Percentiles rank a stretch among this genome's conserved stretches.
Conservation (phyloP, 805 yeast species). For the Aciculoconidium aculeatum region DNA sequence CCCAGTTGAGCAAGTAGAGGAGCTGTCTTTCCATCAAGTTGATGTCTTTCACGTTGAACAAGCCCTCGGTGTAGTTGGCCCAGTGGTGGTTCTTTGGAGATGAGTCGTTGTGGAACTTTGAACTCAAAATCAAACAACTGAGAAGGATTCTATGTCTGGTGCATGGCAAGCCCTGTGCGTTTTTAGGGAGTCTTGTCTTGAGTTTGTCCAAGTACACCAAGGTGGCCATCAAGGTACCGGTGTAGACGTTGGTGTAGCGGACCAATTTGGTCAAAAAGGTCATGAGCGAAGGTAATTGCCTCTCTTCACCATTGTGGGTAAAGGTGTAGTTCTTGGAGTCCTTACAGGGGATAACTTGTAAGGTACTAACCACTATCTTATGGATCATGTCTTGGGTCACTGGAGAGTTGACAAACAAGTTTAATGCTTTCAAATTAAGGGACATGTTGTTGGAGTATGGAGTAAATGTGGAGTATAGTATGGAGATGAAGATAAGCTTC, state of each 20-base stretch:
- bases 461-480: not conserved
- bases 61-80: slow-evolving; percentile 73
- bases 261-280: slow-evolving; percentile 68
- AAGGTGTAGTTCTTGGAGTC: slow-evolving; percentile 27
- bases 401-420: slow-evolving; percentile 55
- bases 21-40: slow-evolving; percentile 79
- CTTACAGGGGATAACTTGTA: slow-evolving; percentile 63
- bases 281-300: slow-evolving; percentile 62
- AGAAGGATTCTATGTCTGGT: slow-evolving; percentile 74
- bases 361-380: slow-evolving; percentile 57
- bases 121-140: slow-evolving; percentile 66
- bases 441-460: too few relatives aligned
- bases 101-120: slow-evolving; percentile 72
- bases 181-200: slow-evolving; percentile 55
- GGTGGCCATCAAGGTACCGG: slow-evolving; percentile 72
- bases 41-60: slow-evolving; percentile 61
- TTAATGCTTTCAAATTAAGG: slow-evolving; percentile 46
- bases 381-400: slow-evolving; percentile 72
- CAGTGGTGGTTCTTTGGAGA: slow-evolving; percentile 76
- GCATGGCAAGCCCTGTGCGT: slow-evolving; percentile 73
- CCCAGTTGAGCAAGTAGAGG: slow-evolving; percentile 65
- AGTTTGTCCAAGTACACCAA: slow-evolving; percentile 61
- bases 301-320: slow-evolving; percentile 22
- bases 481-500: too few relatives aligned
- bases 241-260: slow-evolving; percentile 71